These are phyloP conservation scores for Hanseniaspora mollemarum DNA, from an alignment of 805 yeast genomes.

Conservation along the genomic window DNA sequence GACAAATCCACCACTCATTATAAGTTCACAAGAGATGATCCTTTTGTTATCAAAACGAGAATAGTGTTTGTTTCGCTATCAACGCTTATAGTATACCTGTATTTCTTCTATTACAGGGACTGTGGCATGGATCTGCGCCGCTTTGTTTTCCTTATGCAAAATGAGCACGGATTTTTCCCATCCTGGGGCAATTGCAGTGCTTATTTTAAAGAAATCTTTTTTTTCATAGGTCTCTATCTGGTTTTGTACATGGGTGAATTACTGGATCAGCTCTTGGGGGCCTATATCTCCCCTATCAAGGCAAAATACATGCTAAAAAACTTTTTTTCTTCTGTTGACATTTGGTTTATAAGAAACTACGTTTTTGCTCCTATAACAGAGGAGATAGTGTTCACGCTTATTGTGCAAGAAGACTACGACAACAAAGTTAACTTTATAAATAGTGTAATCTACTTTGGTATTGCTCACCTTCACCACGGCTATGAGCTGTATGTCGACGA, in stretches of 20 bases:
- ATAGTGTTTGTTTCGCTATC: constrained; percentile 10
- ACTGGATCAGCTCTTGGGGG: neutral
- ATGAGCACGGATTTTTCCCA: constrained; percentile 6
- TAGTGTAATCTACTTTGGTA: constrained; percentile 28
- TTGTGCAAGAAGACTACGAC: constrained; percentile 20
- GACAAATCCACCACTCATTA: neutral
- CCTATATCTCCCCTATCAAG: neutral
- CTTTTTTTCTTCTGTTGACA: constrained; percentile 10
- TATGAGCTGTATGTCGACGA: constrained; percentile 24
- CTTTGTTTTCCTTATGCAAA: neutral
- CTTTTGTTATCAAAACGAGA: constrained; percentile 15
- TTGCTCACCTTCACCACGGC: constrained; percentile 31
- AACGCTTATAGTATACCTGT: neutral
- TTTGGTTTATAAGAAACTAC: constrained; percentile 29
- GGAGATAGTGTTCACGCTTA: constrained; percentile 28
- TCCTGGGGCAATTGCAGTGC: neutral
- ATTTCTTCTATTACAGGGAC: neutral
- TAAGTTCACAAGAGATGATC: constrained; percentile 15
- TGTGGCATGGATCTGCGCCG: neutral
- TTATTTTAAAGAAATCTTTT: neutral
- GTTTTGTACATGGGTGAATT: constrained; percentile 12
- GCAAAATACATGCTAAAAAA: neutral
- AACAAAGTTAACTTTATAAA: constrained; percentile 18
- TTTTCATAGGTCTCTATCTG: neutral
- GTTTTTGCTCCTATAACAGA: constrained; percentile 30